A percentile compares a stretch with the other conserved stretches of the same genome.
These are phyloP conservation scores for Cyamopsis tetragonoloba DNA, from an alignment of 306 rosid species.

Conservation along the genomic window DNA sequence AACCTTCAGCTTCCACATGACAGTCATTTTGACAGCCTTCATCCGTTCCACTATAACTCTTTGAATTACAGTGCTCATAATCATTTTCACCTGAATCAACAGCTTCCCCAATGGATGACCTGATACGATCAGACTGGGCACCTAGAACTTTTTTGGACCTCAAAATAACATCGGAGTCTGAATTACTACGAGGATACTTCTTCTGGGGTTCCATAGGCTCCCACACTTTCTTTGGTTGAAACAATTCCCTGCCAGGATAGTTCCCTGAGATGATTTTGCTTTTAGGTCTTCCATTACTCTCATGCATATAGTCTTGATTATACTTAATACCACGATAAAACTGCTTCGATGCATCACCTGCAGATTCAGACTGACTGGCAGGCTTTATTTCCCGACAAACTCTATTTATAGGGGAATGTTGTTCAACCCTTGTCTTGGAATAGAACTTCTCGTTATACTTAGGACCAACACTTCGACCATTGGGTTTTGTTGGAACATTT, in stretches of 20 bases:
- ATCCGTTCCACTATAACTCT: slow-evolving; percentile 48
- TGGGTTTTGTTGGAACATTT: slow-evolving; percentile 55
- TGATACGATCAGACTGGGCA: slow-evolving; percentile 39
- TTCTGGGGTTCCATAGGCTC: slow-evolving; percentile 80
- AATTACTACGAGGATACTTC: slow-evolving; percentile 65
- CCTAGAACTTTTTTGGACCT: slow-evolving; percentile 46
- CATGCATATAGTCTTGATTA: slow-evolving; percentile 63
- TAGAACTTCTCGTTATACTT: slow-evolving; percentile 65
- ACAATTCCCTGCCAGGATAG: slow-evolving; percentile 54
- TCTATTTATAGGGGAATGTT: slow-evolving; percentile 51
- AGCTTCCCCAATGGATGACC: slow-evolving; percentile 46
- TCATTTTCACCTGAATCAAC: slow-evolving; percentile 42
- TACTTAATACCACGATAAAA: slow-evolving; percentile 52
- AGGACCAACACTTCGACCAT: slow-evolving; percentile 57
- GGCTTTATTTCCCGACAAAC: slow-evolving; percentile 54
- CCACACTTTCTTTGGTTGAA: slow-evolving; percentile 84
- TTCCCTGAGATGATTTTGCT: slow-evolving; percentile 52
- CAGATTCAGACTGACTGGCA: slow-evolving; percentile 54
- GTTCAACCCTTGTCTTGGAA: slow-evolving; percentile 58
- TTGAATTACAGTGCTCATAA: slow-evolving; percentile 39
- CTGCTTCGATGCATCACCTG: slow-evolving; percentile 63
- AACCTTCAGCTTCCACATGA: slow-evolving; percentile 37
- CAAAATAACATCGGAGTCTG: slow-evolving; percentile 65
- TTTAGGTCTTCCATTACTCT: slow-evolving; percentile 64
- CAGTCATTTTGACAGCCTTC: slow-evolving; percentile 39